These are phyloP conservation scores for Lentinula boryana DNA, from an alignment of 768 basidiomycete genomes.

Conservation along the genomic window DNA sequence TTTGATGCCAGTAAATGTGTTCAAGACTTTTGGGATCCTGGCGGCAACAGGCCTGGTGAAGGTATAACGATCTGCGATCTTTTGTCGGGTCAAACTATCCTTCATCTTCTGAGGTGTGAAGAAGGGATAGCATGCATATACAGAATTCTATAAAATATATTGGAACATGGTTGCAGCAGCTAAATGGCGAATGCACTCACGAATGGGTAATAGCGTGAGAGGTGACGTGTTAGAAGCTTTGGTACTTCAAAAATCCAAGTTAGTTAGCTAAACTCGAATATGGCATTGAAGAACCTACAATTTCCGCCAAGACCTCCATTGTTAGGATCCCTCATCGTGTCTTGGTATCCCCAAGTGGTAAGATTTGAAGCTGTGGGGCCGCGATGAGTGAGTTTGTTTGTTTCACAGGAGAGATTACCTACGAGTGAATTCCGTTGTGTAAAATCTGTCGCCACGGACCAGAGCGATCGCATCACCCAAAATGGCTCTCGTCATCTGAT, in stretches of 20 bases:
- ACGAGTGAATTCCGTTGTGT: conserved; percentile 77
- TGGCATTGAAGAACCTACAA: conserved; percentile 16
- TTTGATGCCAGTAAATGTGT: conserved; percentile 28
- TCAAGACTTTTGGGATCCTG: conserved; percentile 22
- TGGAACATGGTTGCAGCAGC: neutral
- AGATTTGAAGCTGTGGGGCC: conserved; percentile 53
- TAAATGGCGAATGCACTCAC: conserved; percentile 13
- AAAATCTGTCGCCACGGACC: conserved; percentile 73
- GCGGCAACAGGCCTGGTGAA: conserved; percentile 32
- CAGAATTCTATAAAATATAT: conserved; percentile 23
- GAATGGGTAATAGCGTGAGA: conserved; percentile 34
- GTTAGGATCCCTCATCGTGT: conserved; percentile 30
- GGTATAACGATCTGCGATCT: conserved; percentile 29
- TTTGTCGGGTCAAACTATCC: conserved; percentile 31
- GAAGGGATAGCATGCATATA: conserved; percentile 65
- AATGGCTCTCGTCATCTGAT: conserved; percentile 68
- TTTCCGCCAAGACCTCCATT: conserved; percentile 32
- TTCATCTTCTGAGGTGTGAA: conserved; percentile 44
- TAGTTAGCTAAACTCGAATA: neutral
- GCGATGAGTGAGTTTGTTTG: neutral
- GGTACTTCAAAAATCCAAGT: conserved; percentile 23
- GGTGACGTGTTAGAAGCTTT: conserved; percentile 37
- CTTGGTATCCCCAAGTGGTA: conserved; percentile 75
- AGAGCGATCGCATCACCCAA: conserved; percentile 73
- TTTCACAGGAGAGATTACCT: conserved; percentile 17